These are phyloP conservation scores for Mucor plumbeus DNA, from an alignment of 371 early-diverging fungal species.

Conservation along the genomic window DNA sequence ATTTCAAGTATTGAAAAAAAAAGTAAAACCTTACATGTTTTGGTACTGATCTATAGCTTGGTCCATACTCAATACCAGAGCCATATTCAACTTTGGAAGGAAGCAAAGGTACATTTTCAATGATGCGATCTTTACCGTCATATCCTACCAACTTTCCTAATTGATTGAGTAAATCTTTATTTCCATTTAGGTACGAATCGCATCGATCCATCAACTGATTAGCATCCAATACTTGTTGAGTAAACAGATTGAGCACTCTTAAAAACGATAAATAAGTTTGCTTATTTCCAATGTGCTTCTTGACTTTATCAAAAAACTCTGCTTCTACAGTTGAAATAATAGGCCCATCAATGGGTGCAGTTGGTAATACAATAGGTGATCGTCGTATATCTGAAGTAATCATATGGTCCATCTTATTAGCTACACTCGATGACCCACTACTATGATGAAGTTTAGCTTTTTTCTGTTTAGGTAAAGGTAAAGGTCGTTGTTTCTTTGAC, in stretches of 20 bases:
- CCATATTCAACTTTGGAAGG: constrained; percentile 13
- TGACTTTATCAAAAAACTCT: constrained; percentile 89
- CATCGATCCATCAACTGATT: constrained; percentile 81
- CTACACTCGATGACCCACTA: background rate
- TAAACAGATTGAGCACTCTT: constrained; percentile 94
- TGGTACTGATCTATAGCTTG: constrained; percentile 63
- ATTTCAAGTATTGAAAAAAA: background rate
- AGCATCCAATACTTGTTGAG: constrained; percentile 90
- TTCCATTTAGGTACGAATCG: constrained; percentile 74
- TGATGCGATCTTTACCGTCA: constrained; percentile 56
- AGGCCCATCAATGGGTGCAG: constrained; percentile 16
- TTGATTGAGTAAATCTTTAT: constrained; percentile 82
- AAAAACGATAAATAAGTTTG: constrained; percentile 92
- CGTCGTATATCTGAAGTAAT: constrained; percentile 23
- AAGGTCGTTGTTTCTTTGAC: constrained; percentile 6
- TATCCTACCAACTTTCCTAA: constrained; percentile 95
- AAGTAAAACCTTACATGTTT: constrained; percentile 60
- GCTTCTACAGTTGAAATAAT: constrained; percentile 67
- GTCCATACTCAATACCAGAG: constrained; percentile 24
- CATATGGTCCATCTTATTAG: background rate
- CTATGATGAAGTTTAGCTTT: constrained; percentile 13
- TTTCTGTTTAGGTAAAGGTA: constrained; percentile 17
- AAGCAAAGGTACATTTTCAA: constrained; percentile 32
- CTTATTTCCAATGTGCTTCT: constrained; percentile 79
- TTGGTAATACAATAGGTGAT: constrained; percentile 11